A percentile compares a stretch with the other conserved stretches of the same genome.
These are phyloP conservation scores for Stagonosporopsis tanaceti DNA, from an alignment of 2,329 filamentous ascomycete species.

Conservation along the genomic window DNA sequence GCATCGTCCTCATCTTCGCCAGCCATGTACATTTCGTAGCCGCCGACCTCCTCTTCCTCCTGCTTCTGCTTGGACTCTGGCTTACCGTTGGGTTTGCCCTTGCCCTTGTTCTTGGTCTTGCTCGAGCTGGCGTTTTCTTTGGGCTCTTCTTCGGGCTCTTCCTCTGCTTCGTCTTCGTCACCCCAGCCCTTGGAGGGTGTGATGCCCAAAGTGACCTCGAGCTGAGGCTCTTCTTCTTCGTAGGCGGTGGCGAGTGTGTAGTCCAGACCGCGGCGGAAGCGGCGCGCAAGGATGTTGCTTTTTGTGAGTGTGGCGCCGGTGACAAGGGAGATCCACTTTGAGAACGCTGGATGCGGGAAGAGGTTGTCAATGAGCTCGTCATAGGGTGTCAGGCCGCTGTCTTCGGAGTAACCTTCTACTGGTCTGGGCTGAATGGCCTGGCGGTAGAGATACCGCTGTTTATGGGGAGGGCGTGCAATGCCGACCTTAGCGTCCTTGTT, in stretches of 20 bases:
- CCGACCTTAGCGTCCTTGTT: slow-evolving; percentile 51
- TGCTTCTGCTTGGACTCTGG: slow-evolving; percentile 26
- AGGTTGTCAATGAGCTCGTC: slow-evolving; percentile 82
- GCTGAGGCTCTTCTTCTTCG: slow-evolving; percentile 72
- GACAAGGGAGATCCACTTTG: slow-evolving; percentile 85
- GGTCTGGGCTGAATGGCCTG: slow-evolving; percentile 58
- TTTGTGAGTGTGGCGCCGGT: slow-evolving; percentile 78
- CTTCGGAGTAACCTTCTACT: slow-evolving; percentile 45
- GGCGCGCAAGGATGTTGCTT: slow-evolving; percentile 80
- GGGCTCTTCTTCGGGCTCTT: slow-evolving; percentile 52
- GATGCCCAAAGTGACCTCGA: slow-evolving; percentile 87
- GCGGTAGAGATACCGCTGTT: slow-evolving; percentile 90
- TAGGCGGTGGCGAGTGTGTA: slow-evolving; percentile 93
- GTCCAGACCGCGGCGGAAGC: slow-evolving; percentile 86
- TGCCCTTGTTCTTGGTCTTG: slow-evolving; percentile 19
- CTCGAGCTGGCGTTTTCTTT: slow-evolving; percentile 50
- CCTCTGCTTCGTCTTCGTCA: slow-evolving; percentile 67
- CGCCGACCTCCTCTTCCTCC: slow-evolving; percentile 70
- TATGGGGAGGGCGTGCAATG: slow-evolving; percentile 89
- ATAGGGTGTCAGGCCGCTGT: slow-evolving; percentile 56
- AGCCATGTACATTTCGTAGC: slow-evolving; percentile 93
- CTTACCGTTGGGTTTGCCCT: slow-evolving; percentile 26
- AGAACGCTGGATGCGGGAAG: slow-evolving; percentile 84
- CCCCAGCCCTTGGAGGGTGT: slow-evolving; percentile 90
- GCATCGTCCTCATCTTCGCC: slow-evolving; percentile 73